Evolutionary conservation across 495 filamentous ascomycete genomes (phyloP), one percentile per base, ranked within the genome.

Genomic region (Ramalina intermedia): DNA sequence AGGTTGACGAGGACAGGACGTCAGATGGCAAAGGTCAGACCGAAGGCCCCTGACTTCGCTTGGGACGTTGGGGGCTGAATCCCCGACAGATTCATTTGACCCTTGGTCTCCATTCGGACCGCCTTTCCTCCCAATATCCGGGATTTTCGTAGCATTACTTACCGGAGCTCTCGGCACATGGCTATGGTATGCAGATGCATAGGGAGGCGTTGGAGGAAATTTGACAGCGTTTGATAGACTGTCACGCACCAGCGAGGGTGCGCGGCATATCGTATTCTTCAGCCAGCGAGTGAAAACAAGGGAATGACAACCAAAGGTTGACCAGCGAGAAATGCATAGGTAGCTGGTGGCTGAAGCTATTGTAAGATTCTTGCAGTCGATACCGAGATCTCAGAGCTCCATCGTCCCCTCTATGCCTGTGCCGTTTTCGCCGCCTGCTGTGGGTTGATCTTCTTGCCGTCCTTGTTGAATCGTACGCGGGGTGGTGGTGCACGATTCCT

Each of bases 381-480:
- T 23, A 6, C 4, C 17, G 17, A 17, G 7, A 41, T 17, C 14
- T n/a, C 11, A 17, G 16, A 41, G 16, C 39, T 23, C 21, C 21
- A 18, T 23, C 8, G 3, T n/a, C 37, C 14, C 17, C n/a, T 36
- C 39, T 56, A 66, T 46, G 63, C 60, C 47, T 79, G 76, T 62
- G 70, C 64, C 63, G 73, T 73, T 73, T 81, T 82, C 40, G 73
- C 74, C 53, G 82, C 80, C 69, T 90, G 83, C 68, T 85, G 87
- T 51, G 93, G 89, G 71, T 80, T 86, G 68, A 99, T 79, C 82
- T 96, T 99, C 85, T 99, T 99, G 75, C 91, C 91, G 68, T 99
- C 91, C 82, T 96, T 96, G 82, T 99, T 99, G 84, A 94, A 99
- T 58, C 91, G 78, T 61, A 96, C 87, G 59, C 91, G 77, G 61